Percentiles rank a stretch among this genome's conserved stretches.
Evolutionary conservation across 2,329 filamentous ascomycete genomes (phyloP).

Genomic region (Penicillium sp.): DNA sequence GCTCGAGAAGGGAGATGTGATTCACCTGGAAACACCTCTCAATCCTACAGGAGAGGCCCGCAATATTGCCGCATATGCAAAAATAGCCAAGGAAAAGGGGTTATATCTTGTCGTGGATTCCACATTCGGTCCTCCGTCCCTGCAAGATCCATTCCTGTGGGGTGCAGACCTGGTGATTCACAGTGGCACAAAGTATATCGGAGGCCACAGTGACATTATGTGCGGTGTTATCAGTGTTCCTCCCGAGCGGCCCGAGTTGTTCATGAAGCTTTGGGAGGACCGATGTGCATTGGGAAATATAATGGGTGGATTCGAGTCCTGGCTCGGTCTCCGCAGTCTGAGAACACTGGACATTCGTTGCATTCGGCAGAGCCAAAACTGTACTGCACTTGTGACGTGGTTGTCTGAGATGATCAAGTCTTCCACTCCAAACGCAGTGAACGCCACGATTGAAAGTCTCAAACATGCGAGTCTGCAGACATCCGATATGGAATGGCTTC

Average conservation of each 20-base stretch:
- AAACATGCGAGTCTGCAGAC: conserved; percentile 78
- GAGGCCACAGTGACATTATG: conserved; percentile 89
- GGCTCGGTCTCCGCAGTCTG: conserved; percentile 82
- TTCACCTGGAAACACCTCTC: conserved; percentile 88
- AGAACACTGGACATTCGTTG: conserved; percentile 83
- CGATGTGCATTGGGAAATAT: conserved; percentile 73
- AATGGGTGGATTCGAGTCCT: conserved; percentile 84
- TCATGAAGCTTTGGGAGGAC: conserved; percentile 62
- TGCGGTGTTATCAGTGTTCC: conserved; percentile 73
- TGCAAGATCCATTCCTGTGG: conserved; percentile 77
- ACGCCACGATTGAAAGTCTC: conserved; percentile 61
- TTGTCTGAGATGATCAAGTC: conserved; percentile 47
- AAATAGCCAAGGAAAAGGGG: conserved; percentile 64
- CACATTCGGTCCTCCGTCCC: conserved; percentile 87
- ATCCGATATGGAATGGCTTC: conserved; percentile 69
- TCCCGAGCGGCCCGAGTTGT: conserved; percentile 52
- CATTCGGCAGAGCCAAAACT: conserved; percentile 69
- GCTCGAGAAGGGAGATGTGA: conserved; percentile 73
- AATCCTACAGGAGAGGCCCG: conserved; percentile 84
- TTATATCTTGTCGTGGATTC: conserved; percentile 78
- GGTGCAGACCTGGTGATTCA: conserved; percentile 89
- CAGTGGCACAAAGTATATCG: conserved; percentile 90
- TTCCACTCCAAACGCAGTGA: conserved; percentile 44
- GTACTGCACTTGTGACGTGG: conserved; percentile 70
- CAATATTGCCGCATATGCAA: conserved; percentile 65